Evolutionary conservation across 129 eudicot genomes (phyloP).

Genomic region (Apium graveolens): DNA sequence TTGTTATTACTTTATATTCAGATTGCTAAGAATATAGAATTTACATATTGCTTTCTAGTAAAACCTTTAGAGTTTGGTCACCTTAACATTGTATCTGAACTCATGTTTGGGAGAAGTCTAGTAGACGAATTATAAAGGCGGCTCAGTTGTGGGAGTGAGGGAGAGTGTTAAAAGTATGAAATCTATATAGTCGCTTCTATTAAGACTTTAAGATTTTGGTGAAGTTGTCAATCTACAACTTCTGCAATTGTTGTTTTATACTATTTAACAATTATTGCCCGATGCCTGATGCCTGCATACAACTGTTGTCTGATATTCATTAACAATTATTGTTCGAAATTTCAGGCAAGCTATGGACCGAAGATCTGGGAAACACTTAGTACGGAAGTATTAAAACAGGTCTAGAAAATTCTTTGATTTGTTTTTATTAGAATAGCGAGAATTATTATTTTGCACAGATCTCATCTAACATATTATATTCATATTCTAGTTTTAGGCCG

Average conservation of each 20-base stretch:
- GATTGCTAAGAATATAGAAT: neutral
- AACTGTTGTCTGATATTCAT: neutral
- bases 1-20: neutral
- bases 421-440: neutral
- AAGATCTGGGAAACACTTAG: constrained; percentile 36
- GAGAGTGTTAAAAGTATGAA: neutral
- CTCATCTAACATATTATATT: neutral
- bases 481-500: neutral
- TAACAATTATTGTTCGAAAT: neutral
- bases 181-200: neutral
- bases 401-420: constrained; percentile 13
- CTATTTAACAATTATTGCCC: constrained; percentile 1
- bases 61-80: neutral
- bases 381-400: constrained; percentile 41
- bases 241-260: neutral
- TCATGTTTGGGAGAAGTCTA: neutral
- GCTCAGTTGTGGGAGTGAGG: neutral
- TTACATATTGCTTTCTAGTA: neutral
- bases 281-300: neutral
- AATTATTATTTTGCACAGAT: neutral
- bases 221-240: neutral
- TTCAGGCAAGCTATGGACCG: constrained; percentile 44
- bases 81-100: neutral
- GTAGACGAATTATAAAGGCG: neutral
- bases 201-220: neutral